Evolutionary conservation across 371 early-diverging fungal species (phyloP).

Genomic region (Parasitella parasitica): DNA sequence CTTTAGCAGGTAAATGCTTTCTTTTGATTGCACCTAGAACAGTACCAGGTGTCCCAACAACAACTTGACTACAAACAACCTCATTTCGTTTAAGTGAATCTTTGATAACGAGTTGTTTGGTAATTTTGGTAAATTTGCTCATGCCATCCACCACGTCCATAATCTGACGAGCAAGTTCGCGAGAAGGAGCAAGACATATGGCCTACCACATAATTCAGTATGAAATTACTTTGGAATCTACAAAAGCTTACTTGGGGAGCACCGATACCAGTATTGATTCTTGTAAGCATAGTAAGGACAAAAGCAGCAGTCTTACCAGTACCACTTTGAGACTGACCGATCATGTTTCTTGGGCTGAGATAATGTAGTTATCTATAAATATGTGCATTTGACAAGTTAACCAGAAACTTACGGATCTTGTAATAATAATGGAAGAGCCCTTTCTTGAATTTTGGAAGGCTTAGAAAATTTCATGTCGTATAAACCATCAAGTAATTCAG

Average conservation of each 20-base stretch:
- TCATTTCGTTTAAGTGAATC: conserved; percentile 57
- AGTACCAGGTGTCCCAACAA: conserved; percentile 98
- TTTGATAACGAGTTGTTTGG: conserved; percentile 75
- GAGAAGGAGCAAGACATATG: conserved; percentile 94
- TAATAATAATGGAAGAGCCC: conserved; percentile 88
- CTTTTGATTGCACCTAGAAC: conserved; percentile 74
- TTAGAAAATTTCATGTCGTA: conserved; percentile 92
- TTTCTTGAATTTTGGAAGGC: conserved; percentile 96
- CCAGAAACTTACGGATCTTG: conserved; percentile 60
- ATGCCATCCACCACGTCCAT: conserved; percentile 87
- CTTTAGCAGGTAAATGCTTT: conserved; percentile 55
- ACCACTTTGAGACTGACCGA: conserved; percentile 53
- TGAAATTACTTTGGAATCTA: neutral
- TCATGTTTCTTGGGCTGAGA: conserved; percentile 48
- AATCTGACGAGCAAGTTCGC: conserved; percentile 97
- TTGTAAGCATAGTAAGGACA: conserved; percentile 84
- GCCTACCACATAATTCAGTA: conserved; percentile 54
- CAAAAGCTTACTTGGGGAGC: conserved; percentile 47
- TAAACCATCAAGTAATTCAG: conserved; percentile 86
- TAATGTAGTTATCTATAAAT: neutral
- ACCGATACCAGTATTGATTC: conserved; percentile 57
- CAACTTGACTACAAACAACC: conserved; percentile 75
- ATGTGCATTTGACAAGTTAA: neutral
- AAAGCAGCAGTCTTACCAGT: conserved; percentile 97
- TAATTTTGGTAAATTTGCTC: conserved; percentile 84